These are phyloP conservation scores for Dalechampia spathulata DNA, from an alignment of 441 rosid species.

Conservation along the genomic window DNA sequence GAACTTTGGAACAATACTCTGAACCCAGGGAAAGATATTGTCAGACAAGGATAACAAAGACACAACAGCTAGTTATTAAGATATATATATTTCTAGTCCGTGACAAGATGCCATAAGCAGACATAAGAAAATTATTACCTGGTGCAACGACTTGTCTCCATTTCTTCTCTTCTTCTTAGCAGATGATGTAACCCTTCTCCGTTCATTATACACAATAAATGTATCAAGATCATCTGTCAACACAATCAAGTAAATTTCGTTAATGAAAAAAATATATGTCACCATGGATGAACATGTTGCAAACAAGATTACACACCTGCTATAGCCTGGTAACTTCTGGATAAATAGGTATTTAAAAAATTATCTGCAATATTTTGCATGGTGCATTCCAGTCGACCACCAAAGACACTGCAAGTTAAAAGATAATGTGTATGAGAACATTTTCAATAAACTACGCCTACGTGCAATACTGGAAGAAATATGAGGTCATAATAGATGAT, in stretches of 20 bases:
- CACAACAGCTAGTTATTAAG: too few relatives aligned
- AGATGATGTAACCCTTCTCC: slow-evolving; percentile 87
- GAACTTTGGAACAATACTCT: too few relatives aligned
- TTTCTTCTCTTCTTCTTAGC: slow-evolving; percentile 81
- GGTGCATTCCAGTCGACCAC: slow-evolving; percentile 95
- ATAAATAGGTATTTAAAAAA: slow-evolving; percentile 54
- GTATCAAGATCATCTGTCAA: slow-evolving; percentile 65
- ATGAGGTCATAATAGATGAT: background rate
- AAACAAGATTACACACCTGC: slow-evolving; percentile 45
- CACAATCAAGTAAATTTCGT: slow-evolving; percentile 10
- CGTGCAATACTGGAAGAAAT: slow-evolving; percentile 1
- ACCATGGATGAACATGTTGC: background rate
- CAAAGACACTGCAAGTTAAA: slow-evolving; percentile 48
- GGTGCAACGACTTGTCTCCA: slow-evolving; percentile 59
- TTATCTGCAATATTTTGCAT: slow-evolving; percentile 97
- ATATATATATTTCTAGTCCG: too few relatives aligned
- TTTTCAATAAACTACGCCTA: background rate
- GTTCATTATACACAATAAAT: slow-evolving; percentile 73
- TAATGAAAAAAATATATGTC: background rate
- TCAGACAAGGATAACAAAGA: background rate
- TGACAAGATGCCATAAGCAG: too few relatives aligned
- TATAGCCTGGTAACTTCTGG: slow-evolving; percentile 55
- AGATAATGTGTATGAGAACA: slow-evolving; percentile 7
- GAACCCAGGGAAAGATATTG: too few relatives aligned
- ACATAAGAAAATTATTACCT: slow-evolving; percentile 40